Conservation (phyloP, 192 early-diverging fungal genomes). For the Cetraspora pellucida region DNA sequence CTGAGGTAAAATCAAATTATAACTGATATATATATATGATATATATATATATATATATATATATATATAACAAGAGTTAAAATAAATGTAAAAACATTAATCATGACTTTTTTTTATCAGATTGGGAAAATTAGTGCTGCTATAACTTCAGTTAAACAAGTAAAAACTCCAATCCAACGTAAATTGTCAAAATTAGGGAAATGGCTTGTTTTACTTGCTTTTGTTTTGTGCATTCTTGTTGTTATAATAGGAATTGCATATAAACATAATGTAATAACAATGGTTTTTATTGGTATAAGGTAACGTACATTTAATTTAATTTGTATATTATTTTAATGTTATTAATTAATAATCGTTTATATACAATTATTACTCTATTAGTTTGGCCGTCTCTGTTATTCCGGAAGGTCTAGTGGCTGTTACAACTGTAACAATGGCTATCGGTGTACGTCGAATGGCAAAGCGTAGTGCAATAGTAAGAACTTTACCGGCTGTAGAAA, state of each 20-base stretch:
- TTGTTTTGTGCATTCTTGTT: constrained; percentile 80
- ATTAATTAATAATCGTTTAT: too few species aligned
- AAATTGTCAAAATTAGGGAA: constrained; percentile 81
- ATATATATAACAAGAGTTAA: too few species aligned
- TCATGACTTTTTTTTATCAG: constrained; percentile 27
- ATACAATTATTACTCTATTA: constrained; percentile 32
- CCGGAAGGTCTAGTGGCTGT: constrained; percentile 98
- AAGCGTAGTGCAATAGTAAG: constrained; percentile 84
- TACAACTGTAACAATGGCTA: constrained; percentile 95
- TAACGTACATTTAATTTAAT: constrained; percentile 31
- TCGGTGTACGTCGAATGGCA: constrained; percentile 96
- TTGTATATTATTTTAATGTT: neutral
- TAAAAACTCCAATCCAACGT: constrained; percentile 69
- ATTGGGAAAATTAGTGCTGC: constrained; percentile 94
- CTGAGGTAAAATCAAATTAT: constrained; percentile 58
- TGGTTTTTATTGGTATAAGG: constrained; percentile 84
- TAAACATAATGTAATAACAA: constrained; percentile 65
- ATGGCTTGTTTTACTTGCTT: constrained; percentile 80
- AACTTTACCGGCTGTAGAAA: constrained; percentile 92
- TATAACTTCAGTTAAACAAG: constrained; percentile 64
- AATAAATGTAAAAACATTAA: neutral
- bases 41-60: too few species aligned
- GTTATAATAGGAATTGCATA: constrained; percentile 82
- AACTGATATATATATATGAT: too few species aligned
- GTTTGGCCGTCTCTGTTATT: constrained; percentile 94